A percentile compares a stretch with the other conserved stretches of the same genome.
Conservation (phyloP, 2,329 filamentous ascomycete species). For the Exophiala sp. region DNA sequence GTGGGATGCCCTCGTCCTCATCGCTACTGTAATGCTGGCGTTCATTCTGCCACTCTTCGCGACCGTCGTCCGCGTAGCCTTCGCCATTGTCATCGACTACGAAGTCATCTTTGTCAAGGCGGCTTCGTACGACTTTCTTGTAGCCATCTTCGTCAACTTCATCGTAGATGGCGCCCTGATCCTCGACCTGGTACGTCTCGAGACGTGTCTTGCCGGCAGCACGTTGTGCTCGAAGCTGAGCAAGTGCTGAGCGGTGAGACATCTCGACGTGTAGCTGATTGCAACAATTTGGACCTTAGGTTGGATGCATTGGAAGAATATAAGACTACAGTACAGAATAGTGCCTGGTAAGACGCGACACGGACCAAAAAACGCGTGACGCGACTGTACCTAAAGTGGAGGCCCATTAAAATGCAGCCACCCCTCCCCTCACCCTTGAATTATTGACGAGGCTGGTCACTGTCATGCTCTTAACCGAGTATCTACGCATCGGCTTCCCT, state of each 20-base stretch:
- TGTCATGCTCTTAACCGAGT: too few species aligned
- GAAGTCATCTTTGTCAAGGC: conserved; percentile 92
- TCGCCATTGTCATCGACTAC: conserved; percentile 98
- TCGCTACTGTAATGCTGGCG: conserved; percentile 63
- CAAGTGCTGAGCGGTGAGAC: conserved; percentile 41
- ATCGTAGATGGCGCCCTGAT: conserved; percentile 84
- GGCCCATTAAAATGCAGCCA: too few species aligned
- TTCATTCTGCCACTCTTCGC: conserved; percentile 86
- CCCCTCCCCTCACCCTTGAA: too few species aligned
- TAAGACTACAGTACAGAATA: not conserved
- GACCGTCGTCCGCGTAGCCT: conserved; percentile 92
- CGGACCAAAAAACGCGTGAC: too few species aligned
- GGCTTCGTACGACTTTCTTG: conserved; percentile 87
- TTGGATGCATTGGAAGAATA: not conserved
- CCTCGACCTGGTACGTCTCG: conserved; percentile 79
- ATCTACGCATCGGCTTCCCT: too few species aligned
- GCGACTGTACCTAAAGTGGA: too few species aligned
- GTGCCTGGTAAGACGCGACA: too few species aligned
- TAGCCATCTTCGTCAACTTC: conserved; percentile 96
- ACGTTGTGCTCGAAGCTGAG: conserved; percentile 78
- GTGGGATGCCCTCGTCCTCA: conserved; percentile 67
- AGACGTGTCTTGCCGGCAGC: conserved; percentile 88
- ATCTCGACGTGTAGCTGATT: conserved; percentile 7
- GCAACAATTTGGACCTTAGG: not conserved
- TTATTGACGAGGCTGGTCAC: too few species aligned